Base-by-base conservation (phyloP, 2,329 filamentous ascomycete genomes). In the Triangularia setosa region DNA sequence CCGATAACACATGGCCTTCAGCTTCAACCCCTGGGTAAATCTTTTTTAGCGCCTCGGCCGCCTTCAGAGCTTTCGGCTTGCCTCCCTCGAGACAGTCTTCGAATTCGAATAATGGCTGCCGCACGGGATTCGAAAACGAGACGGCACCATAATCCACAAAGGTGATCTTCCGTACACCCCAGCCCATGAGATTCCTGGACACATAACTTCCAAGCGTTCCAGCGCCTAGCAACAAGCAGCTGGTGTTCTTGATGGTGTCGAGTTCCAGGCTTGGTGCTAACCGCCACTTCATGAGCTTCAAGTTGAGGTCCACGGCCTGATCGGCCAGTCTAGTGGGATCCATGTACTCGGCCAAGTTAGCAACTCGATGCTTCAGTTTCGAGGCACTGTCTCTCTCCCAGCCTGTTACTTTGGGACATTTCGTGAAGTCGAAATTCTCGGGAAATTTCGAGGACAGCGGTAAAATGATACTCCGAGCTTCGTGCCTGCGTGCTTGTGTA, bases 261-360 rank as follows among this genome's bases (percentile, higher is more conserved):
- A 99, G 85, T 74, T 98, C 85, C 48, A 99, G 84, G 59, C 89
- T 88, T 0, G 95, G 95, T 7, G 93, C 92, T 72, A 99, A 92
- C 44, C 95, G 89, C 95, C 95, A 99, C 79, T 97, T 99, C 89
- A 99, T 99, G 64, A 99, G 84, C 78, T 98, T 98, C 65, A 98
- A 82, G 73, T 99, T 99, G 64, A 99, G 83, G 73, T 99, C 95
- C 9, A 98, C 94, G 0, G 93, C 93, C 75, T 96, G 93, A 74
- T 98, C 93, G 23, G 95, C 95, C 18, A 98, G 81, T 72, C 89
- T 88, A 33, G 84, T 81, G 6, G 95, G 94, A 73, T 99, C 93
- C 90, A 99, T 94, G 71, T 97, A 96, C 71, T 95, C 92, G 21
- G 90, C 90, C 8, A 99, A 82, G 72, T 96, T 92, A 14, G 92